Base-by-base conservation (phyloP, 441 rosid genomes). In the Erodium chrysanthum region DNA sequence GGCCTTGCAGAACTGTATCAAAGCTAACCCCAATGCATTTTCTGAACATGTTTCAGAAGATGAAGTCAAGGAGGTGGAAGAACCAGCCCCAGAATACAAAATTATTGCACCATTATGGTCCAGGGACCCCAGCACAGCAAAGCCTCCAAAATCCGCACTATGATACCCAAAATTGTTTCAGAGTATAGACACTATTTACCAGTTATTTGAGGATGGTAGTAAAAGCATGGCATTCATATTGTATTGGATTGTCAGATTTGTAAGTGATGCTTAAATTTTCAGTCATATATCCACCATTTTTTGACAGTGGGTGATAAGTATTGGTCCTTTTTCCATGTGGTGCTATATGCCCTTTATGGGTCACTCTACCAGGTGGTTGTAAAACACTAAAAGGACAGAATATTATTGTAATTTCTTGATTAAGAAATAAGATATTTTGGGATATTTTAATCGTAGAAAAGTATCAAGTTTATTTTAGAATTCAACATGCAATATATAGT, bases 101-200 rank as follows among this genome's bases (percentile, higher is more conserved):
- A 85, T 89, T 70, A 69, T 72, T 70, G 95, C 97, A n/a, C 98
- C 95, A 46, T 18, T 67, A 12, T 93, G 92, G 97, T 83, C 88
- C n/a, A 70, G 40, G 59, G 86, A 84, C 31, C 73, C 90, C 66
- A 73, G 50, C 66, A 76, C 66, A 62, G 14, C 56, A 48, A 48
- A 17, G 7, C 14, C 56, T 48, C 75, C 74, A 52, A 79, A 85
- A 56, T 80, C 92, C 67, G 85, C 84, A 77, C 90, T 92, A 65
- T 87, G 78, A 73, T 66, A 66, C 18, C 10, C 10, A 23, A 12
- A 6, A 12, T 31, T 14, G 27, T n/a, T 52, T n/a, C 33, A 29
- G n/a, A n/a, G n/a, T 20, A 2, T 56, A 33, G 50, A 10, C 25
- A 35, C 33, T 71, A 10, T 3, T 6, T 37, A 3, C 68, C 21